These are phyloP conservation scores for Lablab purpureus DNA, from an alignment of 306 rosid species.

Conservation along the genomic window DNA sequence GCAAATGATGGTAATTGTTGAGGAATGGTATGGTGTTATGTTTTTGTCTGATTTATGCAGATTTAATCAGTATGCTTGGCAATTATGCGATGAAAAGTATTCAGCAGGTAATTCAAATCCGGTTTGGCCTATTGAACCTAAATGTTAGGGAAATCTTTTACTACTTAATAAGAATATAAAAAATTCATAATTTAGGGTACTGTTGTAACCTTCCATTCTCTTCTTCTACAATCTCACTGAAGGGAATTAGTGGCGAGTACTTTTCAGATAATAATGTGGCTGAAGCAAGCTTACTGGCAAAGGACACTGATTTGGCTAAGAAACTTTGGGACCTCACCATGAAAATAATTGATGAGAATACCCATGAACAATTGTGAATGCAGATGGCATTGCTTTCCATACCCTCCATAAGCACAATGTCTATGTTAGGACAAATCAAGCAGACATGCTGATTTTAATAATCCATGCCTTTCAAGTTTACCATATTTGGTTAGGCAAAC, in stretches of 20 bases:
- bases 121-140: neutral
- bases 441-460: too few species aligned
- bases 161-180: neutral
- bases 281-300: slow-evolving; percentile 54
- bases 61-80: slow-evolving; percentile 51
- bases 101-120: slow-evolving; percentile 63
- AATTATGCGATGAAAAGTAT: slow-evolving; percentile 55
- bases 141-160: neutral
- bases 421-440: too few species aligned
- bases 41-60: slow-evolving; percentile 53
- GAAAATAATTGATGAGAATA: slow-evolving; percentile 39
- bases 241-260: slow-evolving; percentile 73
- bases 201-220: slow-evolving; percentile 18
- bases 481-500: too few species aligned
- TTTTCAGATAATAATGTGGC: slow-evolving; percentile 62
- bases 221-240: slow-evolving; percentile 19
- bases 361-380: neutral
- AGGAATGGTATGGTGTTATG: slow-evolving; percentile 1
- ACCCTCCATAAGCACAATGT: neutral
- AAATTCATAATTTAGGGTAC: neutral
- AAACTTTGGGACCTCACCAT: slow-evolving; percentile 83
- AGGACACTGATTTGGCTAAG: slow-evolving; percentile 65
- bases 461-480: too few species aligned
- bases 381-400: neutral
- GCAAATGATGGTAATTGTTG: neutral